phyloP scores from a whole-genome alignment of 129 eudicot species.

The Lactuca saligna region DNA sequence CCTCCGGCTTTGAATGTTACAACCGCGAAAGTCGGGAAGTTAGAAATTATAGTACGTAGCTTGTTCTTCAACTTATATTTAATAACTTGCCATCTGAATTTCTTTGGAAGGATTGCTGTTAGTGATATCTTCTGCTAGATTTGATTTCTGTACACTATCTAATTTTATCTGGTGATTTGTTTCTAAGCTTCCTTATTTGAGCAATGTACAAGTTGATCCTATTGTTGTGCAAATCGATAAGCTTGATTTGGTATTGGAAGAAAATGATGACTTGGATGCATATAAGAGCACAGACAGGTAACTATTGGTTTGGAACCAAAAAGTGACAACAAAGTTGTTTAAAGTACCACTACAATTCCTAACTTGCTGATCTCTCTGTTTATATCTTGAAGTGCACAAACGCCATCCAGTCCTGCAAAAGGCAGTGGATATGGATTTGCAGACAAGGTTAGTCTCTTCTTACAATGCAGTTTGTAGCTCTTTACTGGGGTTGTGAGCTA shows the following conservation, averaged over 20 bases:
- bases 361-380: slow-evolving; percentile 21
- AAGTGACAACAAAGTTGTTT: not conserved
- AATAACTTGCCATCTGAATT: slow-evolving; percentile 8
- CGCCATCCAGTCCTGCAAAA: slow-evolving; percentile 61
- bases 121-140: slow-evolving; percentile 13
- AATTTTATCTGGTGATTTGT: slow-evolving; percentile 25
- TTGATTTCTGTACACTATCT: slow-evolving; percentile 18
- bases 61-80: not conserved
- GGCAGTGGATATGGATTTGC: slow-evolving; percentile 91
- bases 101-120: not conserved
- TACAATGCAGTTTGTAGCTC: slow-evolving; percentile 12
- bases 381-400: slow-evolving; percentile 47
- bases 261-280: slow-evolving; percentile 70
- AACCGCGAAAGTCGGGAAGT: slow-evolving; percentile 89
- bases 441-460: slow-evolving; percentile 72
- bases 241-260: slow-evolving; percentile 93
- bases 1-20: slow-evolving; percentile 92
- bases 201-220: slow-evolving; percentile 91
- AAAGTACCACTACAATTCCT: slow-evolving; percentile 2
- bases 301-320: not conserved
- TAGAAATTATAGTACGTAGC: slow-evolving; percentile 68
- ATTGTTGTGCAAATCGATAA: slow-evolving; percentile 92
- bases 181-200: slow-evolving; percentile 82
- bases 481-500: slow-evolving; percentile 1
- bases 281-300: slow-evolving; percentile 71